Base-by-base conservation (phyloP, 164 flowering plant species). In the Santalum album region DNA sequence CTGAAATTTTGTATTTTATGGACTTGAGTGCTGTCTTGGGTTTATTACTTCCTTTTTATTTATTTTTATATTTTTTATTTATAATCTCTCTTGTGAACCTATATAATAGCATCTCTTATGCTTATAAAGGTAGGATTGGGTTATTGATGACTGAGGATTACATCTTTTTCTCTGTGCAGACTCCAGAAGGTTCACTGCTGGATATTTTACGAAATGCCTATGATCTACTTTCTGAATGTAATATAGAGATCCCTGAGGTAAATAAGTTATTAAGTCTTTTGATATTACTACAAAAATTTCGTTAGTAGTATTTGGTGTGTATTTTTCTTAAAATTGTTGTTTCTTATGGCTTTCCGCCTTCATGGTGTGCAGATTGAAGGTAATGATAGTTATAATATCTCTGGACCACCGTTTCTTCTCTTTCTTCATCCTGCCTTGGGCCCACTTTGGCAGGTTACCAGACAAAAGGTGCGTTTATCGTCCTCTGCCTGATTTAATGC, bases 361-460 rank as follows among this genome's bases (percentile, higher is more conserved):
- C 21, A 16, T 56, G 9, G 23, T 47, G 35, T 60, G 60, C 74
- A 92, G 98, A 69, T 92, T 50, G 86, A 72, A 69, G 72, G 69
- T 58, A 88, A 88, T 61, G 75, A 69, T 24, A 69, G 67, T 19
- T 88, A 92, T 65, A 55, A 64, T 44, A 67, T 77, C 50, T 76
- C 81, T 72, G 91, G 82, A 64, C 98, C 96, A 25, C 96, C 98
- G 42, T 88, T 70, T 67, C 75, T 92, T 35, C 75, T 92, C 53
- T 73, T 88, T 60, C 84, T 92, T 22, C 95, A 92, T 72, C 98
- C 98, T 66, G 92, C 96, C 59, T 77, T 92, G 52, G 98, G 98
- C 21, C 95, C 95, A 27, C 81, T 88, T 57, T 92, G 96, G 98
- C 92, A 88, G 71, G 81, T 92, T 63, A 75, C 82, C 16, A 78